phyloP scores from a whole-genome alignment of 495 filamentous ascomycete genomes.

The Penicillium ucsense region DNA sequence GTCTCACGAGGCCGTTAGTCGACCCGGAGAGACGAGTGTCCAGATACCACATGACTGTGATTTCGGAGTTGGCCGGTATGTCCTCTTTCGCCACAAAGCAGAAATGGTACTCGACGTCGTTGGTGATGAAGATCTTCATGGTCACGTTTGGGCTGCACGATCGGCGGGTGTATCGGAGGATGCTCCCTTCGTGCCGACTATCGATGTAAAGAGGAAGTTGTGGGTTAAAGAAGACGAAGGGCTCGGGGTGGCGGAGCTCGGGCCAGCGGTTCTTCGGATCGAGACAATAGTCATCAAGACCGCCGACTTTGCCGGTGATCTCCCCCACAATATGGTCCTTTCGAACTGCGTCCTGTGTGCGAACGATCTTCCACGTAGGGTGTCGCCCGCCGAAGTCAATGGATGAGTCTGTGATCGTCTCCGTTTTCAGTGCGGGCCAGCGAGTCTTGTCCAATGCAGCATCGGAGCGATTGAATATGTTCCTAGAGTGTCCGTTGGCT shows the following conservation, averaged over 20 bases:
- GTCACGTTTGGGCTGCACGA: constrained; percentile 80
- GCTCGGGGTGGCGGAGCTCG: constrained; percentile 66
- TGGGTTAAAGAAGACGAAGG: constrained; percentile 78
- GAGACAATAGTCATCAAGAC: constrained; percentile 64
- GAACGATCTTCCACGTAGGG: constrained; percentile 64
- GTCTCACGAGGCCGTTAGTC: constrained; percentile 34
- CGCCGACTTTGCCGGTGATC: constrained; percentile 75
- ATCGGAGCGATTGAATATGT: constrained; percentile 44
- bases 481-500: constrained; percentile 32
- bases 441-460: constrained; percentile 44
- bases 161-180: constrained; percentile 72
- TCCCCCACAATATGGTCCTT: constrained; percentile 71
- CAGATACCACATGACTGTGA: constrained; percentile 61
- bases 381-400: constrained; percentile 34
- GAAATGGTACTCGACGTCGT: constrained; percentile 70
- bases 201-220: constrained; percentile 84
- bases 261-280: constrained; percentile 68
- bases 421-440: constrained; percentile 38
- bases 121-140: constrained; percentile 72
- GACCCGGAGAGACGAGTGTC: constrained; percentile 38
- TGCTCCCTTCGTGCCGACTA: constrained; percentile 71
- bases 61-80: constrained; percentile 52
- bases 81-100: constrained; percentile 74
- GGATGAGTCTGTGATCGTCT: constrained; percentile 33
- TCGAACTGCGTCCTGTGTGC: constrained; percentile 48